Percentiles rank a stretch among this genome's conserved stretches.
These are phyloP conservation scores for Trypanosoma melophagium DNA, from an alignment of 208 protist genomes.

Conservation along the genomic window DNA sequence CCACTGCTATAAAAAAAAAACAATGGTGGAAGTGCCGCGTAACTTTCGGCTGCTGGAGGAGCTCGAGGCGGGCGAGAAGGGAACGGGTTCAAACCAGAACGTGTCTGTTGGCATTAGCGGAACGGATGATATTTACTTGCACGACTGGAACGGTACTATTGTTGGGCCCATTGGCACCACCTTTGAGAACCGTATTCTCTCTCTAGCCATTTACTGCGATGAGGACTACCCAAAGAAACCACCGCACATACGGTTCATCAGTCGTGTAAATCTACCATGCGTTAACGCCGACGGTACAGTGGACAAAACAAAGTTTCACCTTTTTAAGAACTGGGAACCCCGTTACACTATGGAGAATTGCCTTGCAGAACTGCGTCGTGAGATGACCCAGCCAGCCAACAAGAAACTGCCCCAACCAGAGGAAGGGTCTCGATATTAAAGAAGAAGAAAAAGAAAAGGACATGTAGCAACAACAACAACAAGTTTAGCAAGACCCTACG, in stretches of 20 bases:
- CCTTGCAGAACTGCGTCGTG: conserved; percentile 80
- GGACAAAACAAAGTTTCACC: conserved; percentile 60
- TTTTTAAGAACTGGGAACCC: conserved; percentile 84
- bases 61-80: conserved; percentile 91
- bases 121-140: conserved; percentile 88
- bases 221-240: conserved; percentile 87
- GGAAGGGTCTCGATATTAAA: conserved; percentile 66
- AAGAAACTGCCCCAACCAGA: conserved; percentile 84
- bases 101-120: conserved; percentile 88
- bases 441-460: background rate
- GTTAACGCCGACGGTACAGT: conserved; percentile 79
- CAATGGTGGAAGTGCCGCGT: conserved; percentile 90
- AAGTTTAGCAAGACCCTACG: background rate
- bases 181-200: conserved; percentile 91
- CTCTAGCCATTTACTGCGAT: conserved; percentile 87
- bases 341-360: conserved; percentile 86
- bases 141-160: conserved; percentile 92
- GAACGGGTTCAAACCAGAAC: conserved; percentile 81
- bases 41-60: conserved; percentile 91
- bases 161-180: conserved; percentile 83
- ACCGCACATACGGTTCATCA: conserved; percentile 83
- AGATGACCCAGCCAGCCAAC: conserved; percentile 82
- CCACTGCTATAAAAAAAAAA: background rate
- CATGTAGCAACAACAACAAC: background rate
- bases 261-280: conserved; percentile 85